Conservation (phyloP, 441 rosid species). For the Erodium chrysanthum region DNA sequence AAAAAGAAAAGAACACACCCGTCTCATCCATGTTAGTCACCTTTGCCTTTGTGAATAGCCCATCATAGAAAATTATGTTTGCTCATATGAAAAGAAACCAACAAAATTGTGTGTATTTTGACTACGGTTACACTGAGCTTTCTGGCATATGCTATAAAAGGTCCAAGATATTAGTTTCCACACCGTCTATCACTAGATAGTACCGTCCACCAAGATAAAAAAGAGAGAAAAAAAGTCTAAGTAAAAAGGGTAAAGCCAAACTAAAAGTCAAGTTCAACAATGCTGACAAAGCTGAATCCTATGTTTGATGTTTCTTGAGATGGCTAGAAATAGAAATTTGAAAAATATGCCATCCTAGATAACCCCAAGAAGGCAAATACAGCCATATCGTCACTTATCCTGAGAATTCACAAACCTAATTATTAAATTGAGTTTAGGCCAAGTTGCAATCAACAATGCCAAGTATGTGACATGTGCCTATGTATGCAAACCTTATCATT, state of each 20-base stretch:
- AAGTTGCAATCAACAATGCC: not conserved
- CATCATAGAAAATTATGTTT: not conserved
- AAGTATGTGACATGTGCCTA: not conserved
- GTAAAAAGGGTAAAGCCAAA: slow-evolving; percentile 7
- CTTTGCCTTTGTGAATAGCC: not conserved
- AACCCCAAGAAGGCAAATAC: slow-evolving; percentile 3
- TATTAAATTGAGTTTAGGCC: not conserved
- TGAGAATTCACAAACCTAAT: not conserved
- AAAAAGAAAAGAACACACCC: not conserved
- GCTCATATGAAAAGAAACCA: not conserved
- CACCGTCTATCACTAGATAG: too few species aligned
- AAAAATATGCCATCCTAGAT: not conserved
- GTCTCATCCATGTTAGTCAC: not conserved
- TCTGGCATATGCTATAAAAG: not conserved
- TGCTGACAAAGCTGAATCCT: slow-evolving; percentile 30
- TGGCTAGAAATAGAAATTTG: slow-evolving; percentile 18
- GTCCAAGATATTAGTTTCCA: too few species aligned
- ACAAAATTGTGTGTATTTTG: not conserved
- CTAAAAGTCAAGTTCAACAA: slow-evolving; percentile 16
- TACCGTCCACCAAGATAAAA: too few species aligned
- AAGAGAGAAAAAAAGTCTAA: not conserved
- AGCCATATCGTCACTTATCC: not conserved
- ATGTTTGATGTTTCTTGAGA: slow-evolving; percentile 19
- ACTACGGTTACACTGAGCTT: slow-evolving; percentile 20
- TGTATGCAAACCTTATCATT: too few species aligned